Base-by-base conservation (phyloP, 2,329 filamentous ascomycete genomes). In the Botrytis byssoidea region DNA sequence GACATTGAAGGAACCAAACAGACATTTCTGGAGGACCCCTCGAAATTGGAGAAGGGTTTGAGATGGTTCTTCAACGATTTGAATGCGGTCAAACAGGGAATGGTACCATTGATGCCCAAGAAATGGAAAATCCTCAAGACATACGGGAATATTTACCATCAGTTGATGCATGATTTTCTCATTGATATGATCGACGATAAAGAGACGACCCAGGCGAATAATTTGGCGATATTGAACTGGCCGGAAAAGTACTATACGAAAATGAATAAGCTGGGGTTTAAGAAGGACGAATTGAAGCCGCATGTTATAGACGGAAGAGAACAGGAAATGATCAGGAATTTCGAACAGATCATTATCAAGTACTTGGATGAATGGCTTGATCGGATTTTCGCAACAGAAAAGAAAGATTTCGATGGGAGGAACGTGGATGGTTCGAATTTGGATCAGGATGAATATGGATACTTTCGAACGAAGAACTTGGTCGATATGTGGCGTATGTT, bases 41-140 rank as follows among this genome's bases (percentile, higher is more conserved):
- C 91, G 68, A 90, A 89, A 79, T 86, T 99, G 65, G 93, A 97
- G 76, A 97, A 97, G 85, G 90, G 89, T 77, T 89, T 97, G 83
- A 93, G 93, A 80, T 99, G 96, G 96, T 99, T 91, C 83, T 99
- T 98, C 85, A 98, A 98, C 84, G 95, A 99, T 82, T 88, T 99
- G 55, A 97, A 97, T 82, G 94, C 94, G 5, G 95, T 98, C 80
- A 94, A 95, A 83, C 88, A 97, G 76, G 95, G 96, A 80, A 97
- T 99, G 93, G 89, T 92, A 74, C 89, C 90, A 42, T 86, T 99
- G 71, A 95, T 98, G 89, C 96, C 97, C 14, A 95, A 93, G 83
- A 97, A 96, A 83, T 99, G 96, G 96, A 95, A 92, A 81, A 97
- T 99, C 66, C 92, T 95, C 84, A 91, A 92, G 81, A 96, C 93